Evolutionary conservation across 768 basidiomycete genomes (phyloP), one percentile per base, ranked within the genome.

Genomic region (Mycena chlorophos): DNA sequence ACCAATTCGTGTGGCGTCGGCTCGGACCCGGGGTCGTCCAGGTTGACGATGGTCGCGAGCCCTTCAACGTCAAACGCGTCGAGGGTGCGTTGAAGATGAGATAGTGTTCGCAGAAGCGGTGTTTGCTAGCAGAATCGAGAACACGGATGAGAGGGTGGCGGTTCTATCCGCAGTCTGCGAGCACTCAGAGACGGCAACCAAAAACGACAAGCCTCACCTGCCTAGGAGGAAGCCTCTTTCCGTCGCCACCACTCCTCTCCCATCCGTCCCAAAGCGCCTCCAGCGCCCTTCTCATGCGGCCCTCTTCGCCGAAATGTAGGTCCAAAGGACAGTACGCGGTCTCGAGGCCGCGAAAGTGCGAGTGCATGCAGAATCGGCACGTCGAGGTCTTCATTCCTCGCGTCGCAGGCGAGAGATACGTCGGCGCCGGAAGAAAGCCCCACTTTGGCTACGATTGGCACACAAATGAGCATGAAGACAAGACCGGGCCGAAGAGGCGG

Each of bases 361-460:
- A 76, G 69, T 98, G 93, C 88, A 98, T 90, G 68, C 93, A 94
- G 69, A 92, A 95, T 60, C 96, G 82, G 74, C 94, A 96, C 16
- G 89, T 87, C 34, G 70, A 72, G 5, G 76, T 76, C 76, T 98
- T 98, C 61, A 84, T 70, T 1, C 65, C 56, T 14, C 69, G 75
- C 1, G 86, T 88, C 34, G 73, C 71, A 3, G 75, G 63, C 5
- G 92, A 88, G 31, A 94, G 75, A 69, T 87, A 78, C 2, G 64
- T 60, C 4, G 78, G 65, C 28, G 75, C 77, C 2, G 96, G 94
- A 31, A 98, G 71, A 70, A 99, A 97, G 3, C 86, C 93, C 95
- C 96, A 99, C 76, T 99, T 99, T 28, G 96, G 96, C 96, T 97
- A 66, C 4, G 14, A 46, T 27, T 31, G 43, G 12, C 31, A n/a